A percentile compares a stretch with the other conserved stretches of the same genome.
Evolutionary conservation across 371 early-diverging fungal genomes (phyloP).

Genomic region (Amoeboaphelidium protococcarum): DNA sequence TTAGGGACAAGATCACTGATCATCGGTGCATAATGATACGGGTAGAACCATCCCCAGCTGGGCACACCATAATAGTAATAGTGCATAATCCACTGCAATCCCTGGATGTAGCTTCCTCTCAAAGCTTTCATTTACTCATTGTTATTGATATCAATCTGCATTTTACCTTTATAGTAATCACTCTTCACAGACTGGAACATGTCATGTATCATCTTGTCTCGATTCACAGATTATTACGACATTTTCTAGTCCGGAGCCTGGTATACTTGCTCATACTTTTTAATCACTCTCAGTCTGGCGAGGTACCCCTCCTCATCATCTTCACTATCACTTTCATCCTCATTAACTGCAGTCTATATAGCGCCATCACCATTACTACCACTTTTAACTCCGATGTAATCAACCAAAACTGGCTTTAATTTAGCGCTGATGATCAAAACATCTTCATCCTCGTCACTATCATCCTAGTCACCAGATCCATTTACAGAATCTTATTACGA

Average conservation of each 20-base stretch:
- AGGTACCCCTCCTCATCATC: not conserved
- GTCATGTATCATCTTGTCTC: not conserved
- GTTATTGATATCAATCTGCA: constrained; percentile 6
- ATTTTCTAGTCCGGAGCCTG: not conserved
- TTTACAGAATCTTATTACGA: no score
- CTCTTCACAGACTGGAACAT: not conserved
- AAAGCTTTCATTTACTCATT: constrained; percentile 1
- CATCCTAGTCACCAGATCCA: not conserved
- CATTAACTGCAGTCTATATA: no score
- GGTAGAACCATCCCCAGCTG: constrained; percentile 97
- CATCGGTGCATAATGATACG: constrained; percentile 94
- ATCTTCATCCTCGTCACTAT: not conserved
- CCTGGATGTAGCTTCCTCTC: constrained; percentile 60
- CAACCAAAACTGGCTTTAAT: no score
- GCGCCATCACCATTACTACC: no score
- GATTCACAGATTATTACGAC: not conserved
- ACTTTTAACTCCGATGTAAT: no score
- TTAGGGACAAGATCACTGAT: constrained; percentile 46
- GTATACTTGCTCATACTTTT: not conserved
- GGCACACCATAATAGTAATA: constrained; percentile 89
- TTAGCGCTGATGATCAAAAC: no score
- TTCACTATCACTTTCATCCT: not conserved
- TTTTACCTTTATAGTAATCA: constrained; percentile 10
- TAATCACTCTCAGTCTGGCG: not conserved
- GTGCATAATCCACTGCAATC: constrained; percentile 91